Conservation (phyloP, 2,329 filamentous ascomycete species). For the Epicoccum nigrum region DNA sequence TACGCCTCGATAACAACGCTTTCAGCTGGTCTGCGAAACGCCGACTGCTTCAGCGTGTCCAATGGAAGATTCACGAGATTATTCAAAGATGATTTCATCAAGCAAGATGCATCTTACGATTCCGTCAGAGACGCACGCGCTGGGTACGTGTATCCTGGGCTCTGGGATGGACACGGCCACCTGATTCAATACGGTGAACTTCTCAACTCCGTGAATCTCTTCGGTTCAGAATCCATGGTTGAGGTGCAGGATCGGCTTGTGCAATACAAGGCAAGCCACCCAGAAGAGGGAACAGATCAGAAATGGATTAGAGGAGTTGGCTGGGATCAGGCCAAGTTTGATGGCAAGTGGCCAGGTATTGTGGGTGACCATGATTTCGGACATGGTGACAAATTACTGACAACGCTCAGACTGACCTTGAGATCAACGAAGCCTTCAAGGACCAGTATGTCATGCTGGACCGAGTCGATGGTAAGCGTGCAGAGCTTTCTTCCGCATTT, state of each 20-base stretch:
- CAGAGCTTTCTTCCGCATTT: not conserved
- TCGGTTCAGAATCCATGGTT: conserved; percentile 61
- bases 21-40: conserved; percentile 42
- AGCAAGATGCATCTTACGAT: conserved; percentile 33
- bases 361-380: not conserved
- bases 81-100: conserved; percentile 39
- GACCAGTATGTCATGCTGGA: conserved; percentile 71
- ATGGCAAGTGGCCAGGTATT: conserved; percentile 63
- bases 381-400: not conserved
- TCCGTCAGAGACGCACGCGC: conserved; percentile 41
- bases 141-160: conserved; percentile 67
- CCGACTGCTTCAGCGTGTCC: conserved; percentile 62
- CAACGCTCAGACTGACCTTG: conserved; percentile 60
- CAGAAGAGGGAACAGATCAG: conserved; percentile 58
- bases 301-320: conserved; percentile 72
- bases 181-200: conserved; percentile 71
- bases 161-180: conserved; percentile 76
- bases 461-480: conserved; percentile 61
- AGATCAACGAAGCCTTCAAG: conserved; percentile 58
- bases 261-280: conserved; percentile 58
- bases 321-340: conserved; percentile 72
- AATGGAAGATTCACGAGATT: conserved; percentile 60
- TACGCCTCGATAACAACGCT: conserved; percentile 56
- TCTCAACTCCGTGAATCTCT: conserved; percentile 68
- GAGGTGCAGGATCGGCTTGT: conserved; percentile 62